phyloP scores from a whole-genome alignment of 148 eudicot genomes.

The Amaranthus hypochondriacus region DNA sequence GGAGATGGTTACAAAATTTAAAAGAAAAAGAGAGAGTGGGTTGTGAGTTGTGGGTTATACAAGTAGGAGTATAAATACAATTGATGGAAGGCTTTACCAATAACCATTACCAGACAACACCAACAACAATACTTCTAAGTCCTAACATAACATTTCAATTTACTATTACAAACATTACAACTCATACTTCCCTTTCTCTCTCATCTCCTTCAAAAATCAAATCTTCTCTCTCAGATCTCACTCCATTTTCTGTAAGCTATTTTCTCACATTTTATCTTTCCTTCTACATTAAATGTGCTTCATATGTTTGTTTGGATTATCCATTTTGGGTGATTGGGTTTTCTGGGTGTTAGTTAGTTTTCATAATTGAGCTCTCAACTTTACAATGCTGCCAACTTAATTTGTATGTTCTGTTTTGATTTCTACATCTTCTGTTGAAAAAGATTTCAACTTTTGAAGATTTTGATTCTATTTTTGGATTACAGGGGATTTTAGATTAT shows the following conservation, averaged over 20 bases:
- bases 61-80: no score
- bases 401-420: not conserved
- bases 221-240: constrained; percentile 13
- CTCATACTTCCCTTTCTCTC: constrained; percentile 6
- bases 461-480: not conserved
- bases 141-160: no score
- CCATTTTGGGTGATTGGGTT: constrained; percentile 15
- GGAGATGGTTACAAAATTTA: no score
- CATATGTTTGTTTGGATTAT: not conserved
- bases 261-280: not conserved
- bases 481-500: not conserved
- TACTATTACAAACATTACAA: not conserved
- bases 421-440: not conserved
- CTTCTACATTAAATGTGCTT: not conserved
- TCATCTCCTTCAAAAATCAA: not conserved
- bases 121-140: no score
- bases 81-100: no score
- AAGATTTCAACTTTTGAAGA: not conserved
- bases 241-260: constrained; percentile 8
- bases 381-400: constrained; percentile 10
- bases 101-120: no score
- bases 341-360: constrained; percentile 22
- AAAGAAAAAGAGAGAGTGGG: no score
- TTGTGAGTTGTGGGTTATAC: no score
- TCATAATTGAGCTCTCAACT: constrained; percentile 4